Conservation (phyloP, 768 basidiomycete species). For the Boletus barrowsii region DNA sequence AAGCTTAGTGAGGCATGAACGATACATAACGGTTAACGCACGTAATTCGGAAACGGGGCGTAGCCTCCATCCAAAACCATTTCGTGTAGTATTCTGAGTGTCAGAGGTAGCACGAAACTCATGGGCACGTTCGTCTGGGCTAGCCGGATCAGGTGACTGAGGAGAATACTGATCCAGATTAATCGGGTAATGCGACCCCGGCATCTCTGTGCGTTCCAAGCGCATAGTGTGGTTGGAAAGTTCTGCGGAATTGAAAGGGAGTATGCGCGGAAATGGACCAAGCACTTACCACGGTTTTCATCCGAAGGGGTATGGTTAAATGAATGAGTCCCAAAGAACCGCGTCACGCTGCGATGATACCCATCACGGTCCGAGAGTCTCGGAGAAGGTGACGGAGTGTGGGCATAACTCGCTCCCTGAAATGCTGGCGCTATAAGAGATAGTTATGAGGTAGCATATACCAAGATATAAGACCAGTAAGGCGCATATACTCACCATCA, state of each 20-base stretch:
- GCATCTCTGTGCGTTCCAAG: neutral
- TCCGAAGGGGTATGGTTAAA: neutral
- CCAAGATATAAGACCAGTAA: neutral
- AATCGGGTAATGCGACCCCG: neutral
- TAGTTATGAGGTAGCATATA: conserved; percentile 31
- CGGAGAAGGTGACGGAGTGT: conserved; percentile 2
- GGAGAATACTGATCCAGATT: neutral
- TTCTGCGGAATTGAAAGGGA: conserved; percentile 5
- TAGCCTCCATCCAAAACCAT: conserved; percentile 48
- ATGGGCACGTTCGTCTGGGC: neutral
- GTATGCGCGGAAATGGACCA: neutral
- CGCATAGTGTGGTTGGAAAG: neutral
- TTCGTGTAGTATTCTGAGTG: conserved; percentile 28
- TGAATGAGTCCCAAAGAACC: neutral
- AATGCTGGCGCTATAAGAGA: conserved; percentile 37
- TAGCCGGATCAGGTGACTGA: neutral
- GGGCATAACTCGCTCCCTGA: conserved; percentile 3
- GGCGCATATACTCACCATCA: conserved; percentile 29
- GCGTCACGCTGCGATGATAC: neutral
- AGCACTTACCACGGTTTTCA: conserved; percentile 1
- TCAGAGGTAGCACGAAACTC: neutral
- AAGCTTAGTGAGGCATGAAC: conserved; percentile 3
- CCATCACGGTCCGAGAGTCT: neutral
- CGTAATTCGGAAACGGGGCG: conserved; percentile 72
- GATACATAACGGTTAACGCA: conserved; percentile 30